Base-by-base conservation (phyloP, 176 grass and related monocot species). In the Paspalum notatum region DNA sequence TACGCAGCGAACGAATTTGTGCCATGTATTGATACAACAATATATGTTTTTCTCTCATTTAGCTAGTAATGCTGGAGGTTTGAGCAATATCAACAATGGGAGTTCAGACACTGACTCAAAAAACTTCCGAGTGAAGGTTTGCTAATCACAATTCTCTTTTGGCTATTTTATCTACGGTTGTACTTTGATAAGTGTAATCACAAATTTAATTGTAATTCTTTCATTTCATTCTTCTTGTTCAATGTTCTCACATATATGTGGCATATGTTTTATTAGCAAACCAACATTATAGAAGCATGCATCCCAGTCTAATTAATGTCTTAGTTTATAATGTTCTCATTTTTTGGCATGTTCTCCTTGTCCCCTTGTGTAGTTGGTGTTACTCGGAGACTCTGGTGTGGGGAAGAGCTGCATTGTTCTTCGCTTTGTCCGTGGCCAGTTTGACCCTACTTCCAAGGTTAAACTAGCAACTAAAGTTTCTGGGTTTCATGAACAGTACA, bases 351-450 rank as follows among this genome's bases (percentile, higher is more conserved):
- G 26, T 59, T 72, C 67, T 18, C 51, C 16, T 16, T 15, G 25
- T 16, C 47, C 40, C 72, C 49, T 39, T 79, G 58, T 90, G 78
- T 72, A 97, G 91, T 82, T 97, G 66, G 90, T 97, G 73, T 85
- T 97, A 61, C 90, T 97, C 37, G 93, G 91, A 32, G 88, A 97
- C 75, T 93, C 86, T 4, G 88, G 93, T 85, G 93, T 97, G 68
- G 93, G 93, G 58, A 93, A 97, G 89, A 97, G 88, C 74, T 97
- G 93, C 67, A 97, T 97, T 32, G 93, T 97, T 79, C 88, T 97
- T 89, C 90, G 90, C 18, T 97, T 97, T 91, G 93, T 97, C 54
- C 80, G 90, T 80, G 90, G 90, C 71, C 93, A 91, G 83, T 97
- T 93, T 77, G 93, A 93, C 50, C 88, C 93, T 25, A 93, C 88